Conservation (phyloP, 257 asterid species). For the Mentha longifolia region DNA sequence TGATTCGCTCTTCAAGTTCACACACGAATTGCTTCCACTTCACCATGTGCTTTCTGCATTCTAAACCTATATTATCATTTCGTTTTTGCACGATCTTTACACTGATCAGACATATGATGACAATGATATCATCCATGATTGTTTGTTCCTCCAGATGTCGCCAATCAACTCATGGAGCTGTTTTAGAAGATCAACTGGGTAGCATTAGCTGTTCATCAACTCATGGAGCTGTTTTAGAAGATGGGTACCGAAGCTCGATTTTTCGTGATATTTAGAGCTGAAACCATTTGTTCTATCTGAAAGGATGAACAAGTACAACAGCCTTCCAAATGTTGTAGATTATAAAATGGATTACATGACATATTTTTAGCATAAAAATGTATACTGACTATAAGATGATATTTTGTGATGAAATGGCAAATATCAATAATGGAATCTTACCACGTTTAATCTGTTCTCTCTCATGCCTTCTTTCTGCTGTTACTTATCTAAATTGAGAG, state of each 20-base stretch:
- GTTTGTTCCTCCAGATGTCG: slow-evolving; percentile 65
- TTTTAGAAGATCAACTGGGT: slow-evolving; percentile 42
- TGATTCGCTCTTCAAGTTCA: too few relatives aligned
- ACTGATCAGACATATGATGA: too few relatives aligned
- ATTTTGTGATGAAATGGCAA: slow-evolving; percentile 16
- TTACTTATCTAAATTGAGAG: too few relatives aligned
- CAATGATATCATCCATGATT: slow-evolving; percentile 7
- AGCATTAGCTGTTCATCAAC: slow-evolving; percentile 3
- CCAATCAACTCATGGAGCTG: slow-evolving; percentile 86
- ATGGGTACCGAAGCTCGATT: slow-evolving; percentile 16
- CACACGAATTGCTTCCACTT: too few relatives aligned
- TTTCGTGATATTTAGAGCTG: not conserved
- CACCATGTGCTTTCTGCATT: not conserved
- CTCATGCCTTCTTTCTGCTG: not conserved
- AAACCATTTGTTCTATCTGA: slow-evolving; percentile 16
- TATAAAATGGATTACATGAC: slow-evolving; percentile 30
- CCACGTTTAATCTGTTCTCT: slow-evolving; percentile 4
- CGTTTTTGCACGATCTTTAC: not conserved
- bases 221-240: not conserved
- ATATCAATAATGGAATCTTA: slow-evolving; percentile 26
- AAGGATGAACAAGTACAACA: slow-evolving; percentile 14
- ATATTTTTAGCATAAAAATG: slow-evolving; percentile 18
- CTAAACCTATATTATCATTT: not conserved
- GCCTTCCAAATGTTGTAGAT: slow-evolving; percentile 35
- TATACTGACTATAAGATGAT: slow-evolving; percentile 6